Conservation (phyloP, 192 early-diverging fungal genomes). For the Helicostylum pulchrum region DNA sequence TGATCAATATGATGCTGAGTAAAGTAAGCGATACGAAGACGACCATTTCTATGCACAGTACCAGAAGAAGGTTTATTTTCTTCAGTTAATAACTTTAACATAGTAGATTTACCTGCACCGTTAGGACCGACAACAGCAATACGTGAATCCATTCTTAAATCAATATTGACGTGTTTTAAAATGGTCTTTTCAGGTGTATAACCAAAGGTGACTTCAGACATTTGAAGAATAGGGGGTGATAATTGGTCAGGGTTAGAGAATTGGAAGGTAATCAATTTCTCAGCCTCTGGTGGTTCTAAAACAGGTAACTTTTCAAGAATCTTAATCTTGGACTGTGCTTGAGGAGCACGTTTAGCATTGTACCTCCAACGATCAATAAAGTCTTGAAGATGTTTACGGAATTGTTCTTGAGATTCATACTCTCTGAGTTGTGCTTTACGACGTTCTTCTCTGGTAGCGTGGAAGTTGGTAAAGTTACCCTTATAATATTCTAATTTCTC, state of each 20-base stretch:
- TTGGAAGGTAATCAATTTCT: constrained; percentile 76
- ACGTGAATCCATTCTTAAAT: constrained; percentile 95
- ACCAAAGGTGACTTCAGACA: constrained; percentile 87
- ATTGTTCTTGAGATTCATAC: constrained; percentile 94
- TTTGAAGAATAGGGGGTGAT: constrained; percentile 95
- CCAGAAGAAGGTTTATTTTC: constrained; percentile 78
- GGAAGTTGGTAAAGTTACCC: constrained; percentile 92
- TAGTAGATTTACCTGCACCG: constrained; percentile 97
- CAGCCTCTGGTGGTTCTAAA: constrained; percentile 82
- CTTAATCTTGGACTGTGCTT: constrained; percentile 98
- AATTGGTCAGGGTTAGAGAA: constrained; percentile 94
- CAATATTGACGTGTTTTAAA: constrained; percentile 80
- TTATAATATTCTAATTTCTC: constrained; percentile 90
- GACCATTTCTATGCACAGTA: constrained; percentile 85
- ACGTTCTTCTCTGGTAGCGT: constrained; percentile 86
- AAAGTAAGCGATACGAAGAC: constrained; percentile 91
- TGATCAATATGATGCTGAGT: constrained; percentile 98
- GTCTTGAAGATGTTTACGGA: constrained; percentile 92
- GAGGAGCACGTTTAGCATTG: constrained; percentile 95
- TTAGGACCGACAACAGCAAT: constrained; percentile 99
- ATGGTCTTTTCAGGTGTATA: constrained; percentile 82
- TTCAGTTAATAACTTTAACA: constrained; percentile 89
- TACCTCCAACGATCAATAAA: constrained; percentile 99
- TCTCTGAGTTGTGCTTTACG: constrained; percentile 88
- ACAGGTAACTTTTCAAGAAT: constrained; percentile 95